phyloP scores from a whole-genome alignment of 371 early-diverging fungal species.

The Encephalitozoon intestinalis region DNA sequence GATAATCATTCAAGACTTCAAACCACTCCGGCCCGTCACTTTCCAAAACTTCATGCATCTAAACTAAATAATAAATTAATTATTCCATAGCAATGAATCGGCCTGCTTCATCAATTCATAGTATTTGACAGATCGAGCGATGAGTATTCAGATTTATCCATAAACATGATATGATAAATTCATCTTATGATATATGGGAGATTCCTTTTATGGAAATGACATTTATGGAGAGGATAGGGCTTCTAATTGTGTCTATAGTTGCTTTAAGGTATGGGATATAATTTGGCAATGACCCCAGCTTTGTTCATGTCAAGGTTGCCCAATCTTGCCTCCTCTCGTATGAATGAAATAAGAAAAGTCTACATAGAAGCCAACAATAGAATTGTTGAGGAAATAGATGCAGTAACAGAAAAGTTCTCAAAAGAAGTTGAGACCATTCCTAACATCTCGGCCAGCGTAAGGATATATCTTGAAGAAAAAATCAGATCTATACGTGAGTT shows the following conservation, averaged over 20 bases:
- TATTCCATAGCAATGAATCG: not conserved
- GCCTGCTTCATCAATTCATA: not conserved
- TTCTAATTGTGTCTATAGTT: not conserved
- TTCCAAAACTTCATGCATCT: not conserved
- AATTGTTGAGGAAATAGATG: not conserved
- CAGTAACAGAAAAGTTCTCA: not conserved
- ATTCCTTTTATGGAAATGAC: not conserved
- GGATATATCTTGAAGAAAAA: not conserved
- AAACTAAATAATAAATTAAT: not conserved
- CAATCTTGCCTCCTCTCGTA: not conserved
- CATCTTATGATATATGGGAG: not conserved
- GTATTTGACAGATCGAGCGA: not conserved
- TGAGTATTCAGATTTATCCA: not conserved
- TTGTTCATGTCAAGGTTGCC: not conserved
- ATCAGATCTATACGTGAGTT: not conserved
- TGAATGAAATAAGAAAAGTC: not conserved
- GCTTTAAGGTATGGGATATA: not conserved
- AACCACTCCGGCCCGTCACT: not conserved
- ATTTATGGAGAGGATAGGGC: not conserved
- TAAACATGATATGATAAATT: not conserved
- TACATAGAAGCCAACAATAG: conserved; percentile 2
- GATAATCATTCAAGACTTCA: not conserved
- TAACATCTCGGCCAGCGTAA: not conserved
- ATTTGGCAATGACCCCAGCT: not conserved
- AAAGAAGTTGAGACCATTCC: not conserved